Base-by-base conservation (phyloP, 2,329 filamentous ascomycete genomes). In the Talaromyces atroroseus region DNA sequence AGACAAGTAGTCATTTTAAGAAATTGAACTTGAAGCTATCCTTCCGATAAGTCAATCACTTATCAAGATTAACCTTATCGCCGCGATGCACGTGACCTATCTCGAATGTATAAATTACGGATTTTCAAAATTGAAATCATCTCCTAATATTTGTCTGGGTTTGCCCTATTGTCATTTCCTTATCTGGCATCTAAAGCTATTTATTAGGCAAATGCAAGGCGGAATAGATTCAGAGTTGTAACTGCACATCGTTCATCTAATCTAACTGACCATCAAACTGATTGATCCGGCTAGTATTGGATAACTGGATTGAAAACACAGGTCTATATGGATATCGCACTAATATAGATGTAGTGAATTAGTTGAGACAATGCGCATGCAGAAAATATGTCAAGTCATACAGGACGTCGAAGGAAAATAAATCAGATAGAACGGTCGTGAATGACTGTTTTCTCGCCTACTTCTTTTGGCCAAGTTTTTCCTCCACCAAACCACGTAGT, bases 401-500 rank as follows among this genome's bases (percentile, higher is more conserved):
- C 3, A 40, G 26, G 26, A 40, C 5, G 5, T 36, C 2, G 32
- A 10, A 36, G 16, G 36, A 18, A 40, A 40, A n/a, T n/a, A n/a
- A n/a, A n/a, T n/a, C n/a, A 40, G n/a, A 18, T 16, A 40, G n/a
- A 16, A 20, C 7, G 8, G n/a, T 18, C n/a, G 38, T 18, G 5
- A 1, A 42, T 42, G 18, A 21, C 38, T 20, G 5, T 29, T 4
- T 3, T 32, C 32, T n/a, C 40, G 11, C 20, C 20, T 44, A 44
- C 11, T 50, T 38, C 38, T 50, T 54, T 40, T 52, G 52, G 36
- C 45, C 36, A 16, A 55, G 48, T 24, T 73, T 78, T 59, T 74
- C 66, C 66, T 80, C 76, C 54, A 84, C 74, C 58, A 76, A 76
- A 64, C 71, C 72, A 70, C 79, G 80, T 59, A 85, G 63, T 57